A percentile compares a stretch with the other conserved stretches of the same genome.
These are phyloP conservation scores for Furcasterigmium furcatum DNA, from an alignment of 2,329 filamentous ascomycete genomes.

Conservation along the genomic window DNA sequence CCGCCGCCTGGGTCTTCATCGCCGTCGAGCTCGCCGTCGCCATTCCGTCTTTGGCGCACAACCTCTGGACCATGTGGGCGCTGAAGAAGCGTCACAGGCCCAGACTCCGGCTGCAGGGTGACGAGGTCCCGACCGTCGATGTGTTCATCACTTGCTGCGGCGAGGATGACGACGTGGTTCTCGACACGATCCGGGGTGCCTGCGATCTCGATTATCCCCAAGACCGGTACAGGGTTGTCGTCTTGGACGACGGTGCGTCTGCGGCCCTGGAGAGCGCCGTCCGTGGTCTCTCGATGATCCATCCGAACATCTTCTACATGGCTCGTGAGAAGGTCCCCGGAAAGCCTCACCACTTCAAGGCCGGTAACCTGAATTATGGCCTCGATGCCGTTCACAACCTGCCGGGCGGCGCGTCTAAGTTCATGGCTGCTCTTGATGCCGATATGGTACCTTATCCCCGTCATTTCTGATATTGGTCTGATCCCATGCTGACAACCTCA, in stretches of 20 bases:
- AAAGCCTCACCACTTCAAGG: constrained; percentile 57
- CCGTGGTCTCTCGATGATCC: constrained; percentile 30
- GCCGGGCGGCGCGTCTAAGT: constrained; percentile 52
- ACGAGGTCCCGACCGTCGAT: constrained; percentile 51
- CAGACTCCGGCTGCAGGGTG: constrained; percentile 46
- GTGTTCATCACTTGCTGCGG: constrained; percentile 56
- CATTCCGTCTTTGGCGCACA: constrained; percentile 53
- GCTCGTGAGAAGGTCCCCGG: constrained; percentile 45
- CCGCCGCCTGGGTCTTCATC: constrained; percentile 55
- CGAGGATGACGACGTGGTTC: constrained; percentile 51
- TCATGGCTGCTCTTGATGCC: constrained; percentile 61
- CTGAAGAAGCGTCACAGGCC: constrained; percentile 51
- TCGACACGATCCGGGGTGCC: constrained; percentile 55
- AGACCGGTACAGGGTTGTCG: constrained; percentile 48
- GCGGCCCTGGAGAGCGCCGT: constrained; percentile 35
- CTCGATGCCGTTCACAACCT: constrained; percentile 46
- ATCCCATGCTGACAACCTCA: constrained; percentile 11
- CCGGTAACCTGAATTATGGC: constrained; percentile 62
- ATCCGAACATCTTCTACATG: constrained; percentile 50
- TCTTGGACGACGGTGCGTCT: constrained; percentile 53
- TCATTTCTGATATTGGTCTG: no score
- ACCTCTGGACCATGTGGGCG: constrained; percentile 54
- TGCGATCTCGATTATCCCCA: constrained; percentile 52
- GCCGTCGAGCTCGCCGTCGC: constrained; percentile 50
- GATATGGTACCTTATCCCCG: constrained; percentile 60